These are phyloP conservation scores for Barnettozyma botsteinii DNA, from an alignment of 805 yeast genomes.

Conservation along the genomic window DNA sequence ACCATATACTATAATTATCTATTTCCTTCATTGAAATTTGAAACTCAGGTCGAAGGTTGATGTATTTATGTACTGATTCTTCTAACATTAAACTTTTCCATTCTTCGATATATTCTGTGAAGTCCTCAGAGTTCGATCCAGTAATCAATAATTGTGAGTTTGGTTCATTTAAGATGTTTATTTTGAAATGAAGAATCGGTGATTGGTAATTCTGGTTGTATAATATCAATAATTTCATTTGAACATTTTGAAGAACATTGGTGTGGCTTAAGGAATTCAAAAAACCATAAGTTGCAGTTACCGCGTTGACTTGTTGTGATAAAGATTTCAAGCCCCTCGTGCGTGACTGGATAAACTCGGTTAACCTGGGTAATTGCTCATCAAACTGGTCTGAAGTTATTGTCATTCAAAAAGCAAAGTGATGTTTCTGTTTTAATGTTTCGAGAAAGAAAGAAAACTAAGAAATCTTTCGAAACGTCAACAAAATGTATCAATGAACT, in stretches of 20 bases:
- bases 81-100: background rate
- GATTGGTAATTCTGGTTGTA: conserved; percentile 8
- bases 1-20: conserved; percentile 11
- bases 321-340: background rate
- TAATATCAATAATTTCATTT: background rate
- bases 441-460: too few species aligned
- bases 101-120: background rate
- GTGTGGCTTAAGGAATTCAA: background rate
- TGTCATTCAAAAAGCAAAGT: background rate
- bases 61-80: background rate
- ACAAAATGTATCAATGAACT: too few species aligned
- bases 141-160: background rate
- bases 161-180: background rate
- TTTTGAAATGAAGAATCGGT: conserved; percentile 14
- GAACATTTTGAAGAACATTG: too few species aligned
- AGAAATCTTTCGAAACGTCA: too few species aligned
- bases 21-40: conserved; percentile 11
- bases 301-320: background rate
- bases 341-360: background rate
- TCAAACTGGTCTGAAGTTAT: background rate
- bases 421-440: too few species aligned
- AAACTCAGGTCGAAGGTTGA: background rate
- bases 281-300: background rate
- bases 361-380: background rate
- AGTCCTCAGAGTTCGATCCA: too few species aligned